Percentiles rank a stretch among this genome's conserved stretches.
Evolutionary conservation across 495 filamentous ascomycete genomes (phyloP).

Genomic region (Thozetella sp.): DNA sequence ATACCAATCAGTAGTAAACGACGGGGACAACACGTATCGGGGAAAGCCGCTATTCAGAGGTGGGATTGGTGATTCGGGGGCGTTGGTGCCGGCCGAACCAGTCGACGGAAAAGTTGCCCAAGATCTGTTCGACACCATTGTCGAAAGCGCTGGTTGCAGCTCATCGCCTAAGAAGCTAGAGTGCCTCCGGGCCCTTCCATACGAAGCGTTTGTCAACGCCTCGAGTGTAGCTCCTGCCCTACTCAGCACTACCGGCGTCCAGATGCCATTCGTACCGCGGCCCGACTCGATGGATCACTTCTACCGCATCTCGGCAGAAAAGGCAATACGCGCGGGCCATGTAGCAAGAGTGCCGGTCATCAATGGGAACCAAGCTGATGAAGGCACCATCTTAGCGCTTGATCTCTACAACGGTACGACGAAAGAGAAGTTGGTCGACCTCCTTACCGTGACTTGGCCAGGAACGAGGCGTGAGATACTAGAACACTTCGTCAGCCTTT

Average conservation of each 20-base stretch:
- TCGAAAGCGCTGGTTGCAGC: constrained; percentile 60
- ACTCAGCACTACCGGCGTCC: constrained; percentile 61
- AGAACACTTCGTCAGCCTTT: background rate
- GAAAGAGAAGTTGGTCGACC: background rate
- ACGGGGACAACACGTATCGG: constrained; percentile 70
- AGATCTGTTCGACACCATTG: constrained; percentile 64
- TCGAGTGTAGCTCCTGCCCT: constrained; percentile 67
- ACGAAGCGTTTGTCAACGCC: constrained; percentile 62
- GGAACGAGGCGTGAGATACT: too few species aligned
- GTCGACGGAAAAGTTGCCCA: constrained; percentile 67
- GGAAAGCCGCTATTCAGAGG: constrained; percentile 69
- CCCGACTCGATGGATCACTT: constrained; percentile 40
- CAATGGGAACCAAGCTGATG: background rate
- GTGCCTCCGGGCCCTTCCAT: constrained; percentile 63
- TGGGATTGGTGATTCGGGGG: constrained; percentile 74
- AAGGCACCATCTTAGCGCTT: background rate
- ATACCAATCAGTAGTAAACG: constrained; percentile 70
- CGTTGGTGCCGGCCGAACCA: constrained; percentile 60
- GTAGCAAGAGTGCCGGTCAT: background rate
- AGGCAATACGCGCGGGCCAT: background rate
- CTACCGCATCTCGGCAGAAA: background rate
- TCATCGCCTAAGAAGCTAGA: constrained; percentile 53
- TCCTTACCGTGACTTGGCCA: too few species aligned
- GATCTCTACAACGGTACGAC: background rate
- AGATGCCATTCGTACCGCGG: constrained; percentile 65